Conservation (phyloP, 306 rosid species). For the Casuarina equisetifolia region DNA sequence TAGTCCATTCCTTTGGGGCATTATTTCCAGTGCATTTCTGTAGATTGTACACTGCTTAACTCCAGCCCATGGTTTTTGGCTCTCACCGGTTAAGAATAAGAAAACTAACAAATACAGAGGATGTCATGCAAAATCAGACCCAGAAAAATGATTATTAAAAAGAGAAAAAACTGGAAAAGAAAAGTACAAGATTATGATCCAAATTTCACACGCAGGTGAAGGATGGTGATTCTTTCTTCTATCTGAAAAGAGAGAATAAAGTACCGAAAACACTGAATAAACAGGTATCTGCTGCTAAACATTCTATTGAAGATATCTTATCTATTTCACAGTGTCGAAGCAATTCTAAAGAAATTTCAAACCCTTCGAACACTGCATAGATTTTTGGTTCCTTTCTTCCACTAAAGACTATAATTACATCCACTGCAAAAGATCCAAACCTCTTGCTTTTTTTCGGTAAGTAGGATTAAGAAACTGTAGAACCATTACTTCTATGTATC, state of each 20-base stretch:
- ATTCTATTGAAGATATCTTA: slow-evolving; percentile 13
- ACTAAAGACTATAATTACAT: slow-evolving; percentile 28
- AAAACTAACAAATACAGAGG: no score
- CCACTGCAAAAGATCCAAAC: slow-evolving; percentile 10
- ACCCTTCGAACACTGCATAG: slow-evolving; percentile 15
- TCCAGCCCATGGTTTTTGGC: no score
- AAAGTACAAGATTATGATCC: neutral
- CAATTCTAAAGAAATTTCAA: slow-evolving; percentile 16
- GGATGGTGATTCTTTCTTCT: neutral
- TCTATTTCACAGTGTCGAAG: neutral
- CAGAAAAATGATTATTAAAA: neutral
- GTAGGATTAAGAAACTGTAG: slow-evolving; percentile 30
- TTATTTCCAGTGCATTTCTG: no score
- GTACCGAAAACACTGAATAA: neutral
- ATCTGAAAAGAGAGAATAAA: neutral
- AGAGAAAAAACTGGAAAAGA: no score
- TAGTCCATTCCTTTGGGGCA: no score
- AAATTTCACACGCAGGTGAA: neutral
- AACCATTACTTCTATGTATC: slow-evolving; percentile 34
- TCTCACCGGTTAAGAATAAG: no score
- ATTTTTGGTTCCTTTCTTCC: neutral
- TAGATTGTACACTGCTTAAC: no score
- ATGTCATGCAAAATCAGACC: neutral
- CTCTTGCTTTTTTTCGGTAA: slow-evolving; percentile 32
- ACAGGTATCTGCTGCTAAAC: slow-evolving; percentile 12